phyloP scores from a whole-genome alignment of 106 monocot species.

The Apostasia ramifera region DNA sequence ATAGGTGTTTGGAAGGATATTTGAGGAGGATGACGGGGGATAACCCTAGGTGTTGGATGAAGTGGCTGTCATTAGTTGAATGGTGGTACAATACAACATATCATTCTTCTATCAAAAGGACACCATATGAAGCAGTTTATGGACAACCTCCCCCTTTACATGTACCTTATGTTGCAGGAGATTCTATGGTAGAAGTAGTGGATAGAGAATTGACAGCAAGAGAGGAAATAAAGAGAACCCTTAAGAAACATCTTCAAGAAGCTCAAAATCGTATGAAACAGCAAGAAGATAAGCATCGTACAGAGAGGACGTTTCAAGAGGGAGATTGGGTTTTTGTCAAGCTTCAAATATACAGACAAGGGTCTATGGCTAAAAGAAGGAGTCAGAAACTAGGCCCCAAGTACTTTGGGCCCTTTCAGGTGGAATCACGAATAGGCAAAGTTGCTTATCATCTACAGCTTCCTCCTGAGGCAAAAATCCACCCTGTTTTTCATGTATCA shows the following conservation, averaged over 20 bases:
- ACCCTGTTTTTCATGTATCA: too few relatives aligned
- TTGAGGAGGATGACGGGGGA: not conserved
- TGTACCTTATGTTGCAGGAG: not conserved
- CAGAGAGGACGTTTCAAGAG: not conserved
- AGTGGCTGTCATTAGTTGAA: not conserved
- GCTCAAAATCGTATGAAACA: slow-evolving; percentile 20
- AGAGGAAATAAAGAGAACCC: not conserved
- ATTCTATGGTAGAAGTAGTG: not conserved
- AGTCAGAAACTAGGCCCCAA: too few relatives aligned
- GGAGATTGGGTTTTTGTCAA: not conserved
- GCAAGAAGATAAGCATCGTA: not conserved
- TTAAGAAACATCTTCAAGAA: not conserved
- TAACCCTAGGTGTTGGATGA: not conserved
- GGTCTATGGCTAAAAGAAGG: too few relatives aligned
- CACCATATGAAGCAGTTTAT: slow-evolving; percentile 19
- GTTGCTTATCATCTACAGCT: too few relatives aligned
- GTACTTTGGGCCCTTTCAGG: too few relatives aligned
- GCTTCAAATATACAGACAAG: not conserved
- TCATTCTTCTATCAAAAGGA: not conserved
- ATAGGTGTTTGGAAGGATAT: not conserved
- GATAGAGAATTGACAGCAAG: not conserved
- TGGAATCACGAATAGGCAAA: too few relatives aligned
- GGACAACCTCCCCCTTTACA: not conserved
- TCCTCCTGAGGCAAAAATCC: too few relatives aligned
- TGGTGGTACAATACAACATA: not conserved